Evolutionary conservation across 106 monocot genomes (phyloP), one percentile per base, ranked within the genome.

Genomic region (Alisma plantagoaquatica): DNA sequence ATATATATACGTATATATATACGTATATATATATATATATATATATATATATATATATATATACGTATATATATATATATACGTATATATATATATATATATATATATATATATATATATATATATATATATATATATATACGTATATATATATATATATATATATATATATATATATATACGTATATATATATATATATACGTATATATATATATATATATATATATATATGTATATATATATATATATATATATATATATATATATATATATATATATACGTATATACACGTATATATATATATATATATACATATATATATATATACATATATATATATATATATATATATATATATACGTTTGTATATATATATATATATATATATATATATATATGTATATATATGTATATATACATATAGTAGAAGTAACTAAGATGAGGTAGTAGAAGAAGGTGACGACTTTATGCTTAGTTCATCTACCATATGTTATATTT

Each of bases 21-120:
- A 23, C 23, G 23, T 48, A 23, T 48, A 48, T 48, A 23, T 48
- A 16, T 48, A 23, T 48, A 16, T 48, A 23, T 48, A 16, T 48
- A n/a, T 48, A 16, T 48, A n/a, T 48, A 16, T n/a, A n/a, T 48
- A 16, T 4, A 4, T 48, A 23, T 48, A 7, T 48, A 4, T 48
- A 7, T 48, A 16, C 23, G 14, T 48, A 16, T 48, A n/a, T 48
- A 23, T 48, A 23, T 48, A 16, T 48, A 23, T 48, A 23, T 48
- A n/a, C 23, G 15, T 48, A n/a, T 48, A 16, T 48, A n/a, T 48
- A 16, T 48, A n/a, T 48, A 48, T 48, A n/a, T 48, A 6, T 48
- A 23, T 48, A 16, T 48, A 23, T 16, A 16, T 48, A n/a, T 48
- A 4, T 48, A n/a, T 48, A 16, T 48, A n/a, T 48, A 16, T 48